phyloP scores from a whole-genome alignment of 345 rosid genomes.

The Moricandia arvensis region DNA sequence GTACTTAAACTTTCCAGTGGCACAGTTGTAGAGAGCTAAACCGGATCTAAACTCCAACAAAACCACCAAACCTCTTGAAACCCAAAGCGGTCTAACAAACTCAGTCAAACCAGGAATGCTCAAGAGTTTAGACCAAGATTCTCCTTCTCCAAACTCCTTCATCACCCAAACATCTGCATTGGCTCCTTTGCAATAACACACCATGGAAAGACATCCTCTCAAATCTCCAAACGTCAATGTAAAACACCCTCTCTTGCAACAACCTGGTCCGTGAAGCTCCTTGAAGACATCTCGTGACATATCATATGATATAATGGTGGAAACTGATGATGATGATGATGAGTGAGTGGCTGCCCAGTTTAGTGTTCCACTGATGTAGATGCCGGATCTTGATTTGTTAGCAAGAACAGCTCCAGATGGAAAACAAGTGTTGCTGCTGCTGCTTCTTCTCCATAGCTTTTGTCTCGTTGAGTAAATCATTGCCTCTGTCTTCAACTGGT shows the following conservation, averaged over 20 bases:
- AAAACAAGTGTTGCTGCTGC: slow-evolving; percentile 14
- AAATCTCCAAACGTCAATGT: slow-evolving; percentile 30
- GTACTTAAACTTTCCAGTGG: slow-evolving; percentile 11
- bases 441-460: slow-evolving; percentile 27
- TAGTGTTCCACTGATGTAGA: slow-evolving; percentile 35
- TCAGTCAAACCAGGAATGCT: slow-evolving; percentile 31
- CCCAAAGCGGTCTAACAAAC: slow-evolving; percentile 25
- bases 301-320: slow-evolving; percentile 34
- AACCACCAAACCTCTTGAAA: slow-evolving; percentile 29
- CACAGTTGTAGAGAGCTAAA: slow-evolving; percentile 32
- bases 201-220: slow-evolving; percentile 25
- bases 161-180: slow-evolving; percentile 38
- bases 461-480: slow-evolving; percentile 33
- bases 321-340: background rate
- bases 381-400: slow-evolving; percentile 24
- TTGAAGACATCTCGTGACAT: slow-evolving; percentile 28
- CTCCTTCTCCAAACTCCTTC: slow-evolving; percentile 33
- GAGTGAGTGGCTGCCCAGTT: slow-evolving; percentile 30
- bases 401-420: slow-evolving; percentile 10
- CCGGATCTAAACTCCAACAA: slow-evolving; percentile 40
- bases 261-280: slow-evolving; percentile 5
- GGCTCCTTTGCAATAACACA: slow-evolving; percentile 10
- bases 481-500: background rate
- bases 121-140: slow-evolving; percentile 33
- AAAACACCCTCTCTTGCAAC: slow-evolving; percentile 31